Conservation (phyloP, 2,329 filamentous ascomycete genomes). For the Fusarium annulatum region DNA sequence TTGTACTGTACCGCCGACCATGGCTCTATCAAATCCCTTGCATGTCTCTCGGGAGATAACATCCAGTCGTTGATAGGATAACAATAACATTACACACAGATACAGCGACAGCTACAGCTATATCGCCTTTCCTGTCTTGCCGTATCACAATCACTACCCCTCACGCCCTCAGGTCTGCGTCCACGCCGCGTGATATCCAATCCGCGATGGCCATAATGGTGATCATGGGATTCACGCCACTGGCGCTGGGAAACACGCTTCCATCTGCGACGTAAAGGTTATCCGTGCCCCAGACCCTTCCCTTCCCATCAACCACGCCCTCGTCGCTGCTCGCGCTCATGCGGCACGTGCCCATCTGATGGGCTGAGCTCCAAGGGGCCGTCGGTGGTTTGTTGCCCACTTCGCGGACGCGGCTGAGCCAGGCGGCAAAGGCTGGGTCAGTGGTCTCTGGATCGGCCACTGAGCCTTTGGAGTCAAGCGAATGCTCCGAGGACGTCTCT, state of each 20-base stretch:
- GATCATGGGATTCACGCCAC: slow-evolving; percentile 85
- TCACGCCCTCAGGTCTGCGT: slow-evolving; percentile 54
- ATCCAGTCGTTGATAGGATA: slow-evolving; percentile 29
- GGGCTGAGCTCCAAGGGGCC: slow-evolving; percentile 73
- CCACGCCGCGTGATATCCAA: slow-evolving; percentile 69
- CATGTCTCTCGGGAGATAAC: slow-evolving; percentile 10
- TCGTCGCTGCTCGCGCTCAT: slow-evolving; percentile 68
- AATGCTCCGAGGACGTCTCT: slow-evolving; percentile 32
- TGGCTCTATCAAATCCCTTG: slow-evolving; percentile 22
- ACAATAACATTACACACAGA: slow-evolving; percentile 14
- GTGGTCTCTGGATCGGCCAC: slow-evolving; percentile 60
- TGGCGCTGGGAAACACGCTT: slow-evolving; percentile 80
- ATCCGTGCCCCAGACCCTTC: slow-evolving; percentile 73
- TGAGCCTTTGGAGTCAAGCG: slow-evolving; percentile 25
- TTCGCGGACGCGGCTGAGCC: slow-evolving; percentile 64
- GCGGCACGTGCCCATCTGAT: slow-evolving; percentile 83
- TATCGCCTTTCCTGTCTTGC: slow-evolving; percentile 6
- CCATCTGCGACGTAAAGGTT: slow-evolving; percentile 78
- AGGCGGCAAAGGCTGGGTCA: slow-evolving; percentile 69
- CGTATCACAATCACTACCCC: neutral
- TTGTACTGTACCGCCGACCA: neutral
- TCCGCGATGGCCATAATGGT: slow-evolving; percentile 78
- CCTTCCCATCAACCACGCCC: slow-evolving; percentile 69
- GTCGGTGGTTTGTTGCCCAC: slow-evolving; percentile 63
- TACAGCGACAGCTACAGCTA: slow-evolving; percentile 1